Base-by-base conservation (phyloP, 331 rosid species). In the Arachis monticola region DNA sequence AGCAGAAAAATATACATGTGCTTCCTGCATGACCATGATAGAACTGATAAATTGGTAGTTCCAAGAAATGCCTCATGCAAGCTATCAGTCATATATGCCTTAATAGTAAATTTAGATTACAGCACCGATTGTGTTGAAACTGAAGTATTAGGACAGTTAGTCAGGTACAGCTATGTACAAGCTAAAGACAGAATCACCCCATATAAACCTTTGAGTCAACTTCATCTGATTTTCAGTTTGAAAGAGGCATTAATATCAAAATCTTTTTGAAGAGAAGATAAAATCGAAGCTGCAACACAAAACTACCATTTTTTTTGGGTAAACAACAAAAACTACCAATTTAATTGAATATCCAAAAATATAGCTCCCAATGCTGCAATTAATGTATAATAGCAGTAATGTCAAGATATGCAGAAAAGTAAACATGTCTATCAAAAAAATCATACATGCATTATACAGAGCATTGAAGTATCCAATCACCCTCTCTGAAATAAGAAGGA, bases 21-120 rank as follows among this genome's bases (percentile, higher is more conserved):
- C 90, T 82, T 83, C 88, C 90, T 86, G 78, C 73, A 60, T 70
- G 50, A 44, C 74, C 53, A 69, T 40, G 57, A 73, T 6, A 73
- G 4, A 65, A 64, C 45, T 66, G 30, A 65, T 81, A 70, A 76
- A 74, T 44, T 50, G 45, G 30, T 64, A 47, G 57, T 74, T 17
- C 31, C 46, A 60, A 75, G 42, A 67, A 41, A 45, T 63, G 47
- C 5, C 32, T 10, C 41, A 10, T 48, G 17, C 50, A 62, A 52
- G 32, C 14, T 8, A 51, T 51, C 42, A 67, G 59, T 46, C 75
- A 56, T 13, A 32, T 10, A 12, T 31, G 47, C 52, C 22, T n/a
- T 5, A 7, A 9, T 44, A 45, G 5, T 4, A 55, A 10, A 44
- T 65, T 27, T 67, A 41, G 3, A 67, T 0, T 27, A 27, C 30